Percentiles rank a stretch among this genome's conserved stretches.
Conservation (phyloP, 306 rosid species). For the Rosa chinensis region DNA sequence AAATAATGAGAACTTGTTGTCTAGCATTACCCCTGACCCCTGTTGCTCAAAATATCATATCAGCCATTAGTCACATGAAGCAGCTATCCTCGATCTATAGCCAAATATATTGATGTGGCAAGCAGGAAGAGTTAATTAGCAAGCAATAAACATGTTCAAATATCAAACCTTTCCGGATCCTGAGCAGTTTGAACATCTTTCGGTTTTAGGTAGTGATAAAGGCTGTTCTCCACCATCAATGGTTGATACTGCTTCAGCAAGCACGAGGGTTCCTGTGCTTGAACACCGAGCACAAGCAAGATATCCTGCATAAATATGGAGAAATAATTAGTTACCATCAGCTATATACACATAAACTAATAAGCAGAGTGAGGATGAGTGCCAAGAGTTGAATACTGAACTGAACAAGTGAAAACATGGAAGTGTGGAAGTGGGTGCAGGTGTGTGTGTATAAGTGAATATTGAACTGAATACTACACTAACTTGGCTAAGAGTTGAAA, state of each 20-base stretch:
- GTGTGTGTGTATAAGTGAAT: neutral
- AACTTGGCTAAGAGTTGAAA: neutral
- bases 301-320: conserved; percentile 51
- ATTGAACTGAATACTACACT: neutral
- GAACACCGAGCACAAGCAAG: conserved; percentile 98
- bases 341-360: conserved; percentile 33
- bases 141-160: conserved; percentile 9
- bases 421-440: neutral
- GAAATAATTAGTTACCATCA: neutral
- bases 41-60: neutral
- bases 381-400: neutral
- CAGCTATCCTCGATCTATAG: neutral
- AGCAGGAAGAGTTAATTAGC: neutral
- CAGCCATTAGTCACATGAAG: neutral
- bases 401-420: neutral
- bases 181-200: conserved; percentile 93
- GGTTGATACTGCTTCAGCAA: conserved; percentile 65
- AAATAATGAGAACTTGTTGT: neutral
- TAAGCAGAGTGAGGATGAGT: neutral
- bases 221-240: conserved; percentile 55
- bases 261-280: conserved; percentile 69
- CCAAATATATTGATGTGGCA: neutral
- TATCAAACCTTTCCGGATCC: conserved; percentile 91
- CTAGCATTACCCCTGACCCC: too few relatives aligned
- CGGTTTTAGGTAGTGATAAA: conserved; percentile 65